Evolutionary conservation across 192 early-diverging fungal genomes (phyloP).

Genomic region (Mortierella alpina): DNA sequence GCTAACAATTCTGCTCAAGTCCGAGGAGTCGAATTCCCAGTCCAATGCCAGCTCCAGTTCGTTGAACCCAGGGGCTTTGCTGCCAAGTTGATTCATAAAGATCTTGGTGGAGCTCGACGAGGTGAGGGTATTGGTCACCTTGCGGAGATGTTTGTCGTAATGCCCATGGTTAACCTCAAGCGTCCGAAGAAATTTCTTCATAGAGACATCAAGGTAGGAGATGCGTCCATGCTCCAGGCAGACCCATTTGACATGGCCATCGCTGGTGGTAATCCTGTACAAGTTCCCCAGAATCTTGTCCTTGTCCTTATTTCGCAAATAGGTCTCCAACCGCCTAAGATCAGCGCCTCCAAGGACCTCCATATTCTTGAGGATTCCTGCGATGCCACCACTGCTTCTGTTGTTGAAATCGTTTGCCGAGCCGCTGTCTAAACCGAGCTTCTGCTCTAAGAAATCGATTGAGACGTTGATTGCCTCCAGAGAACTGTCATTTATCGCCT

Average conservation of each 20-base stretch:
- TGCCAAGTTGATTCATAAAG: slow-evolving; percentile 10
- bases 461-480: not conserved
- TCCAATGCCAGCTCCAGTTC: slow-evolving; percentile 6
- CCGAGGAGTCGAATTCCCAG: slow-evolving; percentile 2
- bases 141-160: slow-evolving; percentile 11
- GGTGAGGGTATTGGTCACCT: slow-evolving; percentile 1
- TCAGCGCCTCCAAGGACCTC: slow-evolving; percentile 28
- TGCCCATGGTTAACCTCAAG: not conserved
- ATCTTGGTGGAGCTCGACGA: slow-evolving; percentile 1
- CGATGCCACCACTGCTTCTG: not conserved
- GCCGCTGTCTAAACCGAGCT: not conserved
- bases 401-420: not conserved
- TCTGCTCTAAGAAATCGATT: slow-evolving; percentile 7
- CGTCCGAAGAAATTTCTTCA: slow-evolving; percentile 2
- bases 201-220: slow-evolving; percentile 3
- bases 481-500: not conserved
- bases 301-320: slow-evolving; percentile 22
- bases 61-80: slow-evolving; percentile 3
- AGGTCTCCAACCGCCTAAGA: slow-evolving; percentile 18
- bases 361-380: slow-evolving; percentile 8
- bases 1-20: slow-evolving; percentile 1
- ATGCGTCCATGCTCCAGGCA: slow-evolving; percentile 24
- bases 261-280: slow-evolving; percentile 16
- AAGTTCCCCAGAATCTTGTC: slow-evolving; percentile 27
- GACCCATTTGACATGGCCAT: slow-evolving; percentile 45